These are phyloP conservation scores for Arachis hypogaea DNA, from an alignment of 306 rosid genomes.

Conservation along the genomic window DNA sequence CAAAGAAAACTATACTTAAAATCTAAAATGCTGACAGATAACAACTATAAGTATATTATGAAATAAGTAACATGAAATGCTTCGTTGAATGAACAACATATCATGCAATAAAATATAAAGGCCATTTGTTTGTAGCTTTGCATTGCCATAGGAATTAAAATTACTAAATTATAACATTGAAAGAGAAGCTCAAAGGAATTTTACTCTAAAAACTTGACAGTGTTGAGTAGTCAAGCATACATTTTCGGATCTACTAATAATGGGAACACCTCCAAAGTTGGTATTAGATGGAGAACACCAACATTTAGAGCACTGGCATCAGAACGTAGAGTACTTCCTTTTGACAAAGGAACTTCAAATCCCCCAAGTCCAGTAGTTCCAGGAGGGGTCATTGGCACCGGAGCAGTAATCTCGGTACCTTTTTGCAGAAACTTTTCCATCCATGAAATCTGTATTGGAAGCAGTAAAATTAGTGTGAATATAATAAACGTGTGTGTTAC, in stretches of 20 bases:
- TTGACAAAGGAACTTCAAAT: conserved; percentile 82
- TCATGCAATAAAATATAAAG: conserved; percentile 4
- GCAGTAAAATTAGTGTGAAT: background rate
- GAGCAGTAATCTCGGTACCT: conserved; percentile 87
- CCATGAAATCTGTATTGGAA: conserved; percentile 78
- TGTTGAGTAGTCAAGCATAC: conserved; percentile 48
- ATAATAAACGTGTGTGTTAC: no score
- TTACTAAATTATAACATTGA: background rate
- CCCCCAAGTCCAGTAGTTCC: conserved; percentile 94
- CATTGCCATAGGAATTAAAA: background rate
- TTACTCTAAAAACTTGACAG: conserved; percentile 15
- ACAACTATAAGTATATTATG: conserved; percentile 1
- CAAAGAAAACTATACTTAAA: conserved; percentile 21
- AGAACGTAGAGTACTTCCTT: conserved; percentile 73
- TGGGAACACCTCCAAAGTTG: conserved; percentile 86
- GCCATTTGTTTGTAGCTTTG: background rate
- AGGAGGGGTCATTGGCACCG: conserved; percentile 82
- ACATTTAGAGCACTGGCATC: conserved; percentile 88
- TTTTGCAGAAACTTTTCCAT: conserved; percentile 84
- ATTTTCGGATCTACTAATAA: conserved; percentile 71
- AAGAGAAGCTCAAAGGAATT: conserved; percentile 2
- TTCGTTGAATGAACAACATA: conserved; percentile 8
- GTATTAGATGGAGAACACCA: conserved; percentile 84
- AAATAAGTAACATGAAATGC: conserved; percentile 8
- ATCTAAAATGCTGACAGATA: background rate